Evolutionary conservation across 179 eudicot species (phyloP).

Genomic region (Sideroxylon spinosum): DNA sequence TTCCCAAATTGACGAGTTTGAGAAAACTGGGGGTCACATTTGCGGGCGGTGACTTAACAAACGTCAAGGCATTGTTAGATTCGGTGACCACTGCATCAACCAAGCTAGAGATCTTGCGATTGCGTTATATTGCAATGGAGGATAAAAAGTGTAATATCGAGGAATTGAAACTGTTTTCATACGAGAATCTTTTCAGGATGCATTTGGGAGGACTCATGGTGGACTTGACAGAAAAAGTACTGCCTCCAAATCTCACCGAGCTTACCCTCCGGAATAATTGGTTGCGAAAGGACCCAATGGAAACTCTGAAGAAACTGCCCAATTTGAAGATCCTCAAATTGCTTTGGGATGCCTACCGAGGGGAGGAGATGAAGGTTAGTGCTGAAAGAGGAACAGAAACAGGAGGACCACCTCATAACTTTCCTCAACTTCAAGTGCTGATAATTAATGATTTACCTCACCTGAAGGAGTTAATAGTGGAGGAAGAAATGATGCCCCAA

Average conservation of each 20-base stretch:
- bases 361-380: neutral
- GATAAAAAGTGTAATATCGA: neutral
- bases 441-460: neutral
- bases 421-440: constrained; percentile 12
- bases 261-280: neutral
- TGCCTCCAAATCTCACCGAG: constrained; percentile 19
- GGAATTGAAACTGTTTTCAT: too few species aligned
- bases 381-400: neutral
- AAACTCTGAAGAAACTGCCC: neutral
- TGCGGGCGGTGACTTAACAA: too few species aligned
- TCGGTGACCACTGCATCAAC: too few species aligned
- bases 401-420: neutral
- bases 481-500: too few species aligned
- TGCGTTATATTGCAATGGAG: too few species aligned
- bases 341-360: neutral
- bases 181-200: too few species aligned
- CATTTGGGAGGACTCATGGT: too few species aligned
- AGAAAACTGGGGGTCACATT: too few species aligned
- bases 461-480: too few species aligned
- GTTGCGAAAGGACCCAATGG: neutral
- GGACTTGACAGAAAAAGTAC: neutral
- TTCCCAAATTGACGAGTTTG: too few species aligned
- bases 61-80: too few species aligned
- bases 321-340: constrained; percentile 9
- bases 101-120: too few species aligned